Percentiles rank a stretch among this genome's conserved stretches.
Evolutionary conservation across 106 monocot species (phyloP).

Genomic region (Apostasia ramifera): DNA sequence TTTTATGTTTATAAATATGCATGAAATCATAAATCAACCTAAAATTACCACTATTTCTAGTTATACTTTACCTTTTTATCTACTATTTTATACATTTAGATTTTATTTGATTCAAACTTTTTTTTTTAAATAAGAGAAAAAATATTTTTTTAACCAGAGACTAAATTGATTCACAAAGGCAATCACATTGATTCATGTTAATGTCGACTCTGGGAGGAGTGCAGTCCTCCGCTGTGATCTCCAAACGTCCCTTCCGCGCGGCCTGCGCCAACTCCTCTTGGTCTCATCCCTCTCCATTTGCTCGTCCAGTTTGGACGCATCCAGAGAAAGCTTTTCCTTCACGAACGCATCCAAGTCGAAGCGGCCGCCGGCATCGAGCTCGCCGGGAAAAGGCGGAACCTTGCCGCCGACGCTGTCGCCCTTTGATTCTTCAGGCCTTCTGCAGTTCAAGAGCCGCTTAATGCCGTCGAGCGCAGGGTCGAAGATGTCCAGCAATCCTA

Average conservation of each 20-base stretch:
- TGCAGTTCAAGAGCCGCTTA: constrained; percentile 47
- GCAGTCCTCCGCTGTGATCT: constrained; percentile 24
- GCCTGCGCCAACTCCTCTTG: constrained; percentile 11
- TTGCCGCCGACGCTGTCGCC: constrained; percentile 8
- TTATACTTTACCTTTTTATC: no score
- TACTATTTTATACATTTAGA: no score
- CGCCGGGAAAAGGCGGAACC: neutral
- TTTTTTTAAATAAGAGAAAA: no score
- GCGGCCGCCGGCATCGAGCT: constrained; percentile 6
- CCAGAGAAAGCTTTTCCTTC: constrained; percentile 51
- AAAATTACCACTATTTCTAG: no score
- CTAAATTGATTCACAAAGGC: no score
- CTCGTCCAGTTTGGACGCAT: constrained; percentile 45
- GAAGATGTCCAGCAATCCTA: constrained; percentile 84
- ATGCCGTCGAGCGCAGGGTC: constrained; percentile 87
- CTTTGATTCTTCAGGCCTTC: constrained; percentile 13
- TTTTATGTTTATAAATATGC: no score
- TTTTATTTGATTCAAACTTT: no score
- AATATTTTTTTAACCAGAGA: no score
- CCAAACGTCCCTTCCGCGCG: constrained; percentile 24
- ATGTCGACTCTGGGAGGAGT: neutral
- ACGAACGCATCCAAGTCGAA: constrained; percentile 88
- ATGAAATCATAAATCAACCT: no score
- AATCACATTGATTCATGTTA: no score
- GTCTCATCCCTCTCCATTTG: constrained; percentile 24